Conservation (phyloP, 129 eudicot species). For the Centella asiatica region DNA sequence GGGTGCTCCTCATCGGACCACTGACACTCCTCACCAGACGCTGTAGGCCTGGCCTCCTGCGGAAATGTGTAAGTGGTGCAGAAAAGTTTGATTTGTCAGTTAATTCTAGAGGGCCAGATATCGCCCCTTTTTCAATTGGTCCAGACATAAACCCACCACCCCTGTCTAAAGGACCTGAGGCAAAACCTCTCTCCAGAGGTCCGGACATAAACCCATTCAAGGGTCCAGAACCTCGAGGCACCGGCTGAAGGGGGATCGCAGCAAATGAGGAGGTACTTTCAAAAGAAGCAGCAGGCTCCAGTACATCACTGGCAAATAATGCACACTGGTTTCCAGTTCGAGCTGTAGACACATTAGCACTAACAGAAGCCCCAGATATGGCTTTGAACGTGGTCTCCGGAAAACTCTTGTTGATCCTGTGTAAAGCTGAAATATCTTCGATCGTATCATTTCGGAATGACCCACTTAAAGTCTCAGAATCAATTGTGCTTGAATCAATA, state of each 20-base stretch:
- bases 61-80: slow-evolving; percentile 17
- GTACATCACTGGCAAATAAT: slow-evolving; percentile 7
- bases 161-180: slow-evolving; percentile 13
- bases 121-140: slow-evolving; percentile 13
- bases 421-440: slow-evolving; percentile 3
- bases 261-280: slow-evolving; percentile 19
- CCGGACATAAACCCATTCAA: slow-evolving; percentile 16
- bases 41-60: slow-evolving; percentile 10
- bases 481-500: slow-evolving; percentile 14
- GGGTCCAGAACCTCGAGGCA: slow-evolving; percentile 17
- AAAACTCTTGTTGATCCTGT: slow-evolving; percentile 6
- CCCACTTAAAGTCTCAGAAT: slow-evolving; percentile 12
- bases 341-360: slow-evolving; percentile 15
- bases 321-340: slow-evolving; percentile 14
- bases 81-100: slow-evolving; percentile 12
- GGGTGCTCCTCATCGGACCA: slow-evolving; percentile 18
- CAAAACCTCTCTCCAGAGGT: slow-evolving; percentile 12
- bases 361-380: slow-evolving; percentile 17
- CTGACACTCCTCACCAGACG: slow-evolving; percentile 12
- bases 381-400: slow-evolving; percentile 13
- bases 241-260: slow-evolving; percentile 14
- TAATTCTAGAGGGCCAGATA: slow-evolving; percentile 13
- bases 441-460: slow-evolving; percentile 8
- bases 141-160: slow-evolving; percentile 16
- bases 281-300: slow-evolving; percentile 10